Percentiles rank a stretch among this genome's conserved stretches.
These are phyloP conservation scores for Coprinopsis sp. DNA, from an alignment of 768 basidiomycete species.

Conservation along the genomic window DNA sequence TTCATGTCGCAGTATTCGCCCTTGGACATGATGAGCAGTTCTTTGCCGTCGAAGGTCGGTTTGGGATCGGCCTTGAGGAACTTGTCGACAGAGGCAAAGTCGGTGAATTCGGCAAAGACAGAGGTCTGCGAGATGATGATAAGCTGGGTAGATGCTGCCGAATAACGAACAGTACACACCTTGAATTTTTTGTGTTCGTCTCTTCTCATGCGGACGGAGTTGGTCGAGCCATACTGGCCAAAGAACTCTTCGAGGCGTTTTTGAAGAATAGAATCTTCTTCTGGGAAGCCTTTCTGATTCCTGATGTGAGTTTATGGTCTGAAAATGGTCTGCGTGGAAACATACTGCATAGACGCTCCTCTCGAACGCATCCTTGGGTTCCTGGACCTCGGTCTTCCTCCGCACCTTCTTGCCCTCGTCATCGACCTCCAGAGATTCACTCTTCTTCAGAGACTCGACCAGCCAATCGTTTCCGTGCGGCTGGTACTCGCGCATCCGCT, in stretches of 20 bases:
- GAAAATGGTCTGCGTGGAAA: constrained; percentile 15
- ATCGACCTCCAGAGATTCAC: constrained; percentile 65
- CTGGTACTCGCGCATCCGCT: constrained; percentile 81
- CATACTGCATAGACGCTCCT: constrained; percentile 86
- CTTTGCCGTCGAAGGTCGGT: constrained; percentile 71
- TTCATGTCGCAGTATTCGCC: constrained; percentile 92
- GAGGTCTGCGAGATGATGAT: constrained; percentile 56
- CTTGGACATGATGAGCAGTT: constrained; percentile 87
- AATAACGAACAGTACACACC: constrained; percentile 34
- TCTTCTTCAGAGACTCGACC: constrained; percentile 54
- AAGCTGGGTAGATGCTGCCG: background rate
- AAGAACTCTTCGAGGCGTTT: constrained; percentile 76
- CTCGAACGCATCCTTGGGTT: constrained; percentile 75
- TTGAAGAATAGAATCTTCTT: constrained; percentile 58
- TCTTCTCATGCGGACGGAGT: constrained; percentile 85
- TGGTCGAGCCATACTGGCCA: constrained; percentile 67
- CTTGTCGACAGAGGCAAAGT: constrained; percentile 58
- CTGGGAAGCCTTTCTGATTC: constrained; percentile 94
- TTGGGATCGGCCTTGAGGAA: constrained; percentile 83
- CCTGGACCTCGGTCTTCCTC: constrained; percentile 67
- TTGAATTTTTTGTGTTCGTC: constrained; percentile 85
- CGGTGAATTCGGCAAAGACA: constrained; percentile 87
- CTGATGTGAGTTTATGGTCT: constrained; percentile 1
- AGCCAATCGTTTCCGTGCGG: constrained; percentile 64
- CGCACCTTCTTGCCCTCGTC: constrained; percentile 69